Base-by-base conservation (phyloP, 163 green algal genomes). In the Scenedesmus sp. region DNA sequence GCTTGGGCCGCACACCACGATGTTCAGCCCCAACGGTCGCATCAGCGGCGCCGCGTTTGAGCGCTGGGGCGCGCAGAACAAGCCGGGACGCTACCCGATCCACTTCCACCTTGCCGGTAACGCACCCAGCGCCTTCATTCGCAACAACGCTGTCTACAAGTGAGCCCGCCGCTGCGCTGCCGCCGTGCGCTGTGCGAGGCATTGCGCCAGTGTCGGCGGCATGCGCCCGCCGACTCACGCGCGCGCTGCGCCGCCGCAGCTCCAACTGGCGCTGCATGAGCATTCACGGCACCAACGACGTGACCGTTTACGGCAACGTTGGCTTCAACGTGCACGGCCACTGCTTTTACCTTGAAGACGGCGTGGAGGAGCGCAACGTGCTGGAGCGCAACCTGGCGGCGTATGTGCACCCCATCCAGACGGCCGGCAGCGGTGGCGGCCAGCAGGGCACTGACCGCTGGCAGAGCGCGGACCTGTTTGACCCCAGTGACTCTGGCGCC, bases 381-480 rank as follows among this genome's bases (percentile, higher is more conserved):
- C 34, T 94, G 14, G 76, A 91, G 28, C 65, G 70, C 79, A 94
- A 94, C 70, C 75, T 94, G 62, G 90, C 87, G 2, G 87, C 84
- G 0, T 90, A 84, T 51, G 78, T 94, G 11, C 87, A 92, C 66
- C 72, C 87, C 10, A 92, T 94, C 26, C 77, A 86, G 22, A 63
- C 48, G 3, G 58, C 78, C 4, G 69, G 71, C 18, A 66, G 45
- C 10, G 71, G 71, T 2, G 71, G 71, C 26, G 71, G 71, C 4
- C 71, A 80, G 44, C 18, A 51, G 58, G 71, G 71, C 57, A 80
- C 71, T 17, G 39, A 80, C 47, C 54, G 71, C 24, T 80, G 71
- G 71, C 45, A 58, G 60, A 51, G 10, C 36, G 13, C 71, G 10
- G 48, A 26, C n/a, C n/a, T 80, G 36, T 80, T 80, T 71, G 71